phyloP scores from a whole-genome alignment of 345 rosid species.

The Angophora floribunda region DNA sequence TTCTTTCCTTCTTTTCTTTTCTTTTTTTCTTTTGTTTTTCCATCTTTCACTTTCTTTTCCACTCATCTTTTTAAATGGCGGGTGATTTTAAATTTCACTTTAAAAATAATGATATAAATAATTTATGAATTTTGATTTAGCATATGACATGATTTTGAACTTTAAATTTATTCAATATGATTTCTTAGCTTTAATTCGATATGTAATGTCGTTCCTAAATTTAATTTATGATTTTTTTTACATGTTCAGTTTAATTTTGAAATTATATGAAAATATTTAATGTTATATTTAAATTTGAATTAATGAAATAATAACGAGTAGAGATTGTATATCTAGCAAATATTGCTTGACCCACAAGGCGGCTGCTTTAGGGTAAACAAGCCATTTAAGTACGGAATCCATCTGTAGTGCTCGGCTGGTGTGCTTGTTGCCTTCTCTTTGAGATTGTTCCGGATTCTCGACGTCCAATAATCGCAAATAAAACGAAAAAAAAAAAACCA shows the following conservation, averaged over 20 bases:
- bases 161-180: no score
- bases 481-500: neutral
- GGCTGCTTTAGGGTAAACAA: neutral
- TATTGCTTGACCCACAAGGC: neutral
- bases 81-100: neutral
- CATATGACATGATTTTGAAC: rapidly evolving
- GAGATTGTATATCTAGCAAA: neutral
- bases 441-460: neutral
- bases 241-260: no score
- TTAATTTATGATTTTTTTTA: no score
- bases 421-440: neutral
- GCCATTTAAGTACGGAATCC: neutral
- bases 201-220: rapidly evolving
- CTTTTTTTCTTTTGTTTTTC: neutral
- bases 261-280: no score
- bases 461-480: neutral
- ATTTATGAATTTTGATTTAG: no score
- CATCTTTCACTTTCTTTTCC: neutral
- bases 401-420: neutral
- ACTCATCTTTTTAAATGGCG: neutral
- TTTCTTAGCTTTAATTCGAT: rapidly evolving
- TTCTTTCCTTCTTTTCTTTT: rapidly evolving
- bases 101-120: no score
- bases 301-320: no score
- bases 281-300: no score